Evolutionary conservation across 179 eudicot genomes (phyloP), one percentile per base, ranked within the genome.

Genomic region (Spergularia azorica): DNA sequence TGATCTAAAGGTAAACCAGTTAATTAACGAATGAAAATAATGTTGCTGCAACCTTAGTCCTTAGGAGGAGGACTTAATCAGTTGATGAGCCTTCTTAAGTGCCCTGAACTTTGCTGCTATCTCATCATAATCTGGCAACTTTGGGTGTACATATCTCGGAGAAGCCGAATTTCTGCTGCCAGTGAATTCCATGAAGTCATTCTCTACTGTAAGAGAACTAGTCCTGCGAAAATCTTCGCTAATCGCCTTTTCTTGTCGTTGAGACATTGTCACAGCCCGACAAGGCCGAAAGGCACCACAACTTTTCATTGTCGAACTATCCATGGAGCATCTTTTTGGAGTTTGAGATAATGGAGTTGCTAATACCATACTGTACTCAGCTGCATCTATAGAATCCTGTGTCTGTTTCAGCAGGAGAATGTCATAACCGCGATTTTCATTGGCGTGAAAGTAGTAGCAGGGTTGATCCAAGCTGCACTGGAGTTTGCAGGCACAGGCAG

Each of bases 101-200:
- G 86, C 94, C 70, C 26, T 83, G 74, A 94, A 94, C 66, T 77
- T 84, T 1, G 86, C 85, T 65, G 81, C 89, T 63, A 94, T 78
- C 67, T 90, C 87, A 83, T 94, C 94, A 68, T 90, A 92, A 79
- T 94, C 96, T 0, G 98, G 98, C 69, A 94, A 77, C 79, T 89
- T 92, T 21, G 98, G 98, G 79, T 94, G 98, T 15, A 92, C 90
- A 84, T 90, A 88, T 0, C 78, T 72, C 5, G 77, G 77, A 60
- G 86, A 77, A 62, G 60, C 50, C n/a, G 80, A 55, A 12, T 16
- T 64, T 41, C 67, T 68, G 38, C 32, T 10, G 32, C 68, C 78
- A 71, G 16, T 59, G 38, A 39, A 6, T 15, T 56, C 78, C n/a
- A 0, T 14, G 1, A 67, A 60, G 6, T 9, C 57, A 50, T 76